phyloP scores from a whole-genome alignment of 805 yeast species.

The Spathaspora hagerdaliae region DNA sequence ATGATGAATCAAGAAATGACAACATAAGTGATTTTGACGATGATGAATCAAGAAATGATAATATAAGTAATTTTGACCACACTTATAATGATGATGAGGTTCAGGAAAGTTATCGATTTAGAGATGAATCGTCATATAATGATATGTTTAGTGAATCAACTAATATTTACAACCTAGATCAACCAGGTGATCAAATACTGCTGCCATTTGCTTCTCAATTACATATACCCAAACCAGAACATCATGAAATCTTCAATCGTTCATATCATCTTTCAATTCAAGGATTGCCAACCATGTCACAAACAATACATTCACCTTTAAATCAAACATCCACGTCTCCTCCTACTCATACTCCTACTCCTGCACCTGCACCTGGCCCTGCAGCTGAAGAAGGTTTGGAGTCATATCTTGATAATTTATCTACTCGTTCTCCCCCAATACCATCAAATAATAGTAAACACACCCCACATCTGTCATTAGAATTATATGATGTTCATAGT shows the following conservation, averaged over 20 bases:
- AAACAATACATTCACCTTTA: not conserved
- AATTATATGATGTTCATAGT: constrained; percentile 23
- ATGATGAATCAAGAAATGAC: not conserved
- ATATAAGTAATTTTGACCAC: not conserved
- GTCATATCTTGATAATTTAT: not conserved
- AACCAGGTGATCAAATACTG: not conserved
- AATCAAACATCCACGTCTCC: not conserved
- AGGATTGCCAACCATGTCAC: constrained; percentile 4
- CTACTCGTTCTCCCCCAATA: not conserved
- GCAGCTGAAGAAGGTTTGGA: not conserved
- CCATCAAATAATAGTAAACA: not conserved
- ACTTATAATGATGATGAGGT: not conserved
- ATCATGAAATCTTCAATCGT: constrained; percentile 13
- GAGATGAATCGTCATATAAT: not conserved
- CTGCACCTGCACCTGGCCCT: not conserved
- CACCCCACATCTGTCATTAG: constrained; percentile 4
- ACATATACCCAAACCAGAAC: not conserved
- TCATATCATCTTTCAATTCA: constrained; percentile 28
- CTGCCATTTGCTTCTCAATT: not conserved
- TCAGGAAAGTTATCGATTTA: not conserved
- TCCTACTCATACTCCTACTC: not conserved
- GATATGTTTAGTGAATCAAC: not conserved
- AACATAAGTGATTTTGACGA: not conserved
- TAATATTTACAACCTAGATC: not conserved
- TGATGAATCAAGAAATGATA: not conserved